Percentiles rank a stretch among this genome's conserved stretches.
These are phyloP conservation scores for Crataegus laevigata DNA, from an alignment of 306 rosid species.

Conservation along the genomic window DNA sequence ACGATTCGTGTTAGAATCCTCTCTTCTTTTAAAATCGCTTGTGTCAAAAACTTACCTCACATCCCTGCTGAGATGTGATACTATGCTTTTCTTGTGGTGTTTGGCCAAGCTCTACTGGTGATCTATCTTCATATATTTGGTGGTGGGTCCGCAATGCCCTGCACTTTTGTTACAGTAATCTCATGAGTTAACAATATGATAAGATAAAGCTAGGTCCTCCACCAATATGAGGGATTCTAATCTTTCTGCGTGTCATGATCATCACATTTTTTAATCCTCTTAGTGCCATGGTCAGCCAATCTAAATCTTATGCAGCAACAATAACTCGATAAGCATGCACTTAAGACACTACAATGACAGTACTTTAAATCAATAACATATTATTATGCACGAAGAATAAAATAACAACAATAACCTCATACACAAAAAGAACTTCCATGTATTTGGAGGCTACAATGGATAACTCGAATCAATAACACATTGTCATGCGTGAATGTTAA, in stretches of 20 bases:
- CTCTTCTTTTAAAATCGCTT: no score
- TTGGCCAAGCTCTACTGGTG: conserved; percentile 40
- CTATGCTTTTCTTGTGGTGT: conserved; percentile 11
- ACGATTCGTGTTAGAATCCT: neutral
- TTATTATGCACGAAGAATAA: no score
- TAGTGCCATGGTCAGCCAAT: neutral
- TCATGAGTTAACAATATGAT: conserved; percentile 22
- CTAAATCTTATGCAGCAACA: no score
- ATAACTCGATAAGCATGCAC: neutral
- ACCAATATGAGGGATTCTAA: conserved; percentile 15
- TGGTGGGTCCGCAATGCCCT: conserved; percentile 38
- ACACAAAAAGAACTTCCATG: no score
- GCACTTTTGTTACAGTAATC: conserved; percentile 33
- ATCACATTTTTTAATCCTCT: neutral
- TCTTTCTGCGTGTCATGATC: conserved; percentile 11
- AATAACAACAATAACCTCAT: no score
- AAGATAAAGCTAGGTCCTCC: conserved; percentile 26
- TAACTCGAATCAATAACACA: neutral
- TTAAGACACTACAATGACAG: no score
- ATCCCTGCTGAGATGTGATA: neutral
- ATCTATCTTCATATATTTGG: conserved; percentile 19
- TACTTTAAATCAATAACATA: no score
- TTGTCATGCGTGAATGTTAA: neutral
- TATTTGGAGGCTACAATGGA: neutral
- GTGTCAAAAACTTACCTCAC: neutral